Evolutionary conservation across 2,329 filamentous ascomycete genomes (phyloP).

Genomic region (Pseudocercospora musae): DNA sequence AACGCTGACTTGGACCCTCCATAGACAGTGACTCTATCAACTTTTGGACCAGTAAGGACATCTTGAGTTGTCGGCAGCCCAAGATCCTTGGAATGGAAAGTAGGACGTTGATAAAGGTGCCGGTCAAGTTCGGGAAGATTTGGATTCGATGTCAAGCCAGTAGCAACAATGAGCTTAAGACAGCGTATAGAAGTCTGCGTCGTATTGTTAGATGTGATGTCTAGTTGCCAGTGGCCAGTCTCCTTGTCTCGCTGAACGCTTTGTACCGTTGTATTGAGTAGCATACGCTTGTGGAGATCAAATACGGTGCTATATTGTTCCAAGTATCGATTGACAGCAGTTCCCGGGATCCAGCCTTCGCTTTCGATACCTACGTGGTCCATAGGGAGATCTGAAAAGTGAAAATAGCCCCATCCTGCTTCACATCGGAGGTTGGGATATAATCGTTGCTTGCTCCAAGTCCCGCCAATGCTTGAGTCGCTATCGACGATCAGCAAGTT

Average conservation of each 20-base stretch:
- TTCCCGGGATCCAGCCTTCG: neutral
- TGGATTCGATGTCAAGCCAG: neutral
- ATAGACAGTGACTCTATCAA: neutral
- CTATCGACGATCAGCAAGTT: neutral
- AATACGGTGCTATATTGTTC: neutral
- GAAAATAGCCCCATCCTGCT: neutral
- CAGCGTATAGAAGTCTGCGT: neutral
- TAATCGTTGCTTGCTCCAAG: constrained; percentile 1
- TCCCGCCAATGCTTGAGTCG: neutral
- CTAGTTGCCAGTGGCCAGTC: neutral
- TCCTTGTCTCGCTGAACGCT: neutral
- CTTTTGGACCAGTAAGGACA: neutral
- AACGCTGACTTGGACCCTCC: neutral
- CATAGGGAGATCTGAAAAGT: neutral
- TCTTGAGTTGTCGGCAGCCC: neutral
- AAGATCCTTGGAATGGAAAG: constrained; percentile 1
- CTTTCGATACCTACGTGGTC: neutral
- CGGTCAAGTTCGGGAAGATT: neutral
- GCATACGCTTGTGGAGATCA: neutral
- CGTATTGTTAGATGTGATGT: neutral
- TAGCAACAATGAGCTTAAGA: neutral
- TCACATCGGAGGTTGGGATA: neutral
- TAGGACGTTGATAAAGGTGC: neutral
- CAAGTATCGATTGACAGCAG: neutral
- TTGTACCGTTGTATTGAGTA: neutral